phyloP scores from a whole-genome alignment of 1,284 basidiomycete genomes.

The Neolentinus lepideus region DNA sequence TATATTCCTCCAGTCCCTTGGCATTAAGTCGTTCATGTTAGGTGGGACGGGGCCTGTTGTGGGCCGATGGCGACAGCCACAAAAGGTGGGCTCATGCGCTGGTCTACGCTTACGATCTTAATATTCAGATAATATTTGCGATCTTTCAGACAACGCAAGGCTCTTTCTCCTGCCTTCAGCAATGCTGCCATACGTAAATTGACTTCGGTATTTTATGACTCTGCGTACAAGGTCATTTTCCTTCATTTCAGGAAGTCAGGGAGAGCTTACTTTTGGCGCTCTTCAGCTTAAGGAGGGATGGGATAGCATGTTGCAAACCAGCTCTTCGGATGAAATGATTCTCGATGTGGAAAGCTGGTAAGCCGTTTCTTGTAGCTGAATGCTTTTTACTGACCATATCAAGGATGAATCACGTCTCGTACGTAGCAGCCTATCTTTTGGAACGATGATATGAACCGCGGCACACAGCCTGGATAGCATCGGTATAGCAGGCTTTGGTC shows the following conservation, averaged over 20 bases:
- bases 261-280: conserved; percentile 17
- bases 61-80: conserved; percentile 47
- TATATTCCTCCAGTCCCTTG: not conserved
- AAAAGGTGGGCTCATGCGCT: conserved; percentile 17
- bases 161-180: conserved; percentile 38
- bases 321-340: conserved; percentile 19
- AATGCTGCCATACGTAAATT: conserved; percentile 33
- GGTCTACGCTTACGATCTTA: not conserved
- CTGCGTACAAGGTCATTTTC: conserved; percentile 14
- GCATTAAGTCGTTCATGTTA: conserved; percentile 29
- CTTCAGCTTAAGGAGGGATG: conserved; percentile 19
- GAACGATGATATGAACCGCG: not conserved
- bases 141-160: conserved; percentile 30
- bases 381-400: not conserved
- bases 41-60: conserved; percentile 43
- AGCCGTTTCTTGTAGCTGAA: conserved; percentile 9
- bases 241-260: conserved; percentile 20
- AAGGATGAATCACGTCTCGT: conserved; percentile 41
- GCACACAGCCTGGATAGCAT: conserved; percentile 40
- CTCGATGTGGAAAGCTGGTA: conserved; percentile 51
- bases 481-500: conserved; percentile 44
- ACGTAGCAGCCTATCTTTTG: conserved; percentile 11
- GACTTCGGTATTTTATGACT: conserved; percentile 35
- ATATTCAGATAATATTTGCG: not conserved
- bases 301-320: conserved; percentile 35